A percentile compares a stretch with the other conserved stretches of the same genome.
Conservation (phyloP, 176 grass and related monocot species). For the Lolium multiflorum region DNA sequence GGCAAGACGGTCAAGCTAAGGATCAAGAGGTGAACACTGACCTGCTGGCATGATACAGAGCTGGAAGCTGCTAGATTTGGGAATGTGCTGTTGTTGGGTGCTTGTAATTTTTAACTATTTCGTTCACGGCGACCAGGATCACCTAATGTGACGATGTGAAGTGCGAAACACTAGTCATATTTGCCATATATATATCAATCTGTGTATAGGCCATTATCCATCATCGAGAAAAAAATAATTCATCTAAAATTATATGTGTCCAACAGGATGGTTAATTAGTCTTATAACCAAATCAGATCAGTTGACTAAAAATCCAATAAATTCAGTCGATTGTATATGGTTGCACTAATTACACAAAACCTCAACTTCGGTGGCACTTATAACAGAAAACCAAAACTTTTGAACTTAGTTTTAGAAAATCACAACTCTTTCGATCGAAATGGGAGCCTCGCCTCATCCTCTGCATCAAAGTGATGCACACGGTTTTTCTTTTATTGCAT, state of each 20-base stretch:
- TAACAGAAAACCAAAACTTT: too few species aligned
- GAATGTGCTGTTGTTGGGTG: not conserved
- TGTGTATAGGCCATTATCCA: not conserved
- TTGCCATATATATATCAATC: not conserved
- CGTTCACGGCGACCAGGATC: not conserved
- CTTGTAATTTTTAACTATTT: slow-evolving; percentile 18
- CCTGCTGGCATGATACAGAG: slow-evolving; percentile 47
- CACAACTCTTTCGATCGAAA: too few species aligned
- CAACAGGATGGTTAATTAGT: not conserved
- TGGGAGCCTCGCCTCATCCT: too few species aligned
- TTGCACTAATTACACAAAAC: too few species aligned
- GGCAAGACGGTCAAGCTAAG: slow-evolving; percentile 47
- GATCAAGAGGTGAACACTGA: slow-evolving; percentile 42
- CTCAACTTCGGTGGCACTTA: too few species aligned
- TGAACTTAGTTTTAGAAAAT: too few species aligned
- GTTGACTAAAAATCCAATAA: too few species aligned
- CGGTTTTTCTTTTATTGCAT: too few species aligned
- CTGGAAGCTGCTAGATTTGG: not conserved
- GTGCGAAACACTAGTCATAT: not conserved
- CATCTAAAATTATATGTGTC: not conserved
- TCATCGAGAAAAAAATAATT: not conserved
- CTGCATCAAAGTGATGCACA: too few species aligned
- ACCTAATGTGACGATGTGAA: slow-evolving; percentile 14
- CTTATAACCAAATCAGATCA: too few species aligned
- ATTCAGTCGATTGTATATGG: too few species aligned